Conservation (phyloP, 805 yeast species). For the Lipomyces sp. region DNA sequence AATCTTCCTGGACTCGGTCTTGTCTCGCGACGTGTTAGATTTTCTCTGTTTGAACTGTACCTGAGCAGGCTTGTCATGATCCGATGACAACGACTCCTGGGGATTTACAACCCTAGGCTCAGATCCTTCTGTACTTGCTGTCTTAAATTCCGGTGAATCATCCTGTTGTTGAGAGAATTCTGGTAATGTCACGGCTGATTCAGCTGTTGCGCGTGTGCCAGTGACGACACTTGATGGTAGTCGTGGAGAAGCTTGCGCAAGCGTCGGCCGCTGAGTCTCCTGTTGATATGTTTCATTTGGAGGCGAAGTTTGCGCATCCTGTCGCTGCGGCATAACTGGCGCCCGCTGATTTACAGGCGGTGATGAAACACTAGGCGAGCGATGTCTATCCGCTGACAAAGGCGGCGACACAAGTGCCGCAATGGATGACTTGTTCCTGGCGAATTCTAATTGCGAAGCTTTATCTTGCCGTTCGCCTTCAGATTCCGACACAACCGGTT, state of each 20-base stretch:
- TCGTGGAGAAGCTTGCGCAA: background rate
- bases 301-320: background rate
- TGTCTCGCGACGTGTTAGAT: background rate
- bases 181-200: background rate
- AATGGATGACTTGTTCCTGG: conserved; percentile 16
- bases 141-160: background rate
- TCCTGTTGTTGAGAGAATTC: background rate
- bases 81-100: background rate
- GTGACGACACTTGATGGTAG: conserved; percentile 3
- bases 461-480: background rate
- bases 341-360: background rate
- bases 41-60: background rate
- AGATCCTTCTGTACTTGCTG: background rate
- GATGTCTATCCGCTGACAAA: background rate
- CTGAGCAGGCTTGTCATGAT: background rate
- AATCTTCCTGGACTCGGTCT: background rate
- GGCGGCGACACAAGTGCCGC: conserved; percentile 17
- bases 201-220: conserved; percentile 11
- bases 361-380: background rate
- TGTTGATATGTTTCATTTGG: background rate
- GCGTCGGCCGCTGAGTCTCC: background rate
- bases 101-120: background rate
- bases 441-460: background rate
- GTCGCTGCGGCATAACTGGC: background rate
- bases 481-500: background rate